Evolutionary conservation across 2,329 filamentous ascomycete genomes (phyloP), one percentile per base, ranked within the genome.

Genomic region (Mycosphaerelloides madeirae): DNA sequence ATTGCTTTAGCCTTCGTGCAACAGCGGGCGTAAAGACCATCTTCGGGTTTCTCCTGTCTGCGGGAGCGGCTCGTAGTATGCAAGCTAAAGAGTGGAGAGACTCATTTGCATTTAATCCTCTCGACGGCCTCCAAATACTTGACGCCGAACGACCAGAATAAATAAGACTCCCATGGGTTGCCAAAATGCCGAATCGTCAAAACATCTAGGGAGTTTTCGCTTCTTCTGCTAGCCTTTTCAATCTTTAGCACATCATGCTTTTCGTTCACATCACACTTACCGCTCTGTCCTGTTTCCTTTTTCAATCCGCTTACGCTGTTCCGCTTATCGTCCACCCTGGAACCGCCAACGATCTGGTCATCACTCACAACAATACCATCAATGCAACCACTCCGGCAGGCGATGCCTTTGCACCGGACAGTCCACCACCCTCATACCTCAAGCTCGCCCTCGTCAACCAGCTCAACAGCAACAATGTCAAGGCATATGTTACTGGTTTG

Each of bases 401-500:
- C 7, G 25, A 31, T 28, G 37, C 28, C 7, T 34, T 14, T 14
- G 25, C 20, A 19, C 40, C 31, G n/a, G 14, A 44, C 15, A 44
- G 41, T 29, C 25, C 31, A 18, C 41, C 41, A 9, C 25, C 41
- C 7, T 36, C 34, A 5, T 38, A 43, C 31, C 49, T 50, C 9
- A 48, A 48, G 14, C 43, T 60, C 8, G 49, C 48, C 1, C 54
- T 75, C 3, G 60, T 71, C 53, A 75, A 75, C 51, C 71, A 72
- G 48, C 64, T 70, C 34, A 46, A 49, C 9, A 64, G 62, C 3
- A 47, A 52, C 0, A 58, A 52, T 12, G 54, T 74, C 46, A 70
- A 67, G 37, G 68, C 68, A 0, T 75, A 75, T 49, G 59, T 75
- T 28, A 67, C 67, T 15, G 73, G 71, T 2, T 52, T 70, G 2